Evolutionary conservation across 805 yeast genomes (phyloP).

Genomic region (Jamesozyma hellenica): DNA sequence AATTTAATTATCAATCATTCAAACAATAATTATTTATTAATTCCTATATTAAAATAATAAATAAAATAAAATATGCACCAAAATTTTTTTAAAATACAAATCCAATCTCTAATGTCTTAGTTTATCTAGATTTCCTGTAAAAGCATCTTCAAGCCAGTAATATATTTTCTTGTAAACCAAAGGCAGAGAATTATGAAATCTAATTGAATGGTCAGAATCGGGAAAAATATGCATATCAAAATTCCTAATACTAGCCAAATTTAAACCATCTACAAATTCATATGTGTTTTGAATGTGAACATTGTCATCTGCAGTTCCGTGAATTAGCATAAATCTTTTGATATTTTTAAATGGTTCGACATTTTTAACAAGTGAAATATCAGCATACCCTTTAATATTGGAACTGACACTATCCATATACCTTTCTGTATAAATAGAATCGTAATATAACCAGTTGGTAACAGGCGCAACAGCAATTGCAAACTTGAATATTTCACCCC

Average conservation of each 20-base stretch:
- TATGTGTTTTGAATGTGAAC: conserved; percentile 68
- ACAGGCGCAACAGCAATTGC: conserved; percentile 85
- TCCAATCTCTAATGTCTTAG: conserved; percentile 1
- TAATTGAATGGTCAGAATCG: conserved; percentile 82
- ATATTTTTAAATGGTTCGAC: conserved; percentile 37
- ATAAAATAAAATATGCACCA: neutral
- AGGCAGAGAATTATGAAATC: conserved; percentile 65
- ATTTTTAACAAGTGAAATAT: conserved; percentile 36
- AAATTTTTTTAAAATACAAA: too few species aligned
- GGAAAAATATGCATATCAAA: conserved; percentile 87
- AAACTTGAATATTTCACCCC: conserved; percentile 51
- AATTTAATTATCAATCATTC: too few species aligned
- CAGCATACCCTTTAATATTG: conserved; percentile 40
- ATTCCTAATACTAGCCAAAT: conserved; percentile 45
- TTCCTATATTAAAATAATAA: neutral
- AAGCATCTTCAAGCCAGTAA: conserved; percentile 59
- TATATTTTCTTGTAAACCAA: conserved; percentile 64
- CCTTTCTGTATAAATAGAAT: conserved; percentile 72
- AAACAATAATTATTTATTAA: too few species aligned
- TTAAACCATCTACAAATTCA: conserved; percentile 50
- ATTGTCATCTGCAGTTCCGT: conserved; percentile 79
- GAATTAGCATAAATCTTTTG: conserved; percentile 55
- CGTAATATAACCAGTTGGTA: conserved; percentile 66
- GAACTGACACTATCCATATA: conserved; percentile 50
- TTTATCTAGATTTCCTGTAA: conserved; percentile 30